Conservation (phyloP, 345 rosid genomes). For the rapeseed (Brassica napus) region DNA sequence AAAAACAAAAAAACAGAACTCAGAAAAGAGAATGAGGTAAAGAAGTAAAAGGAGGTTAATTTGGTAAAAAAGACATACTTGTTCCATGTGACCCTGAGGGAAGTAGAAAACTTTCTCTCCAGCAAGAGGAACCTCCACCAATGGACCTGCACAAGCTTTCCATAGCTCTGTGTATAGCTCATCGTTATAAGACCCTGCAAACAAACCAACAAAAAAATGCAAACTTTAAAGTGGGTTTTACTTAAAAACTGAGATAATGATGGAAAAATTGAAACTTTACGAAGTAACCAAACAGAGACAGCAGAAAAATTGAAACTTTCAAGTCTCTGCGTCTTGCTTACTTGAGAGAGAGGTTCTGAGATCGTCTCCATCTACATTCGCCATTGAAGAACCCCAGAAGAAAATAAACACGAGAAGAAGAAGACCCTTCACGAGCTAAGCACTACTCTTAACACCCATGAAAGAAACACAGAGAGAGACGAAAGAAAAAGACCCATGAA, state of each 20-base stretch:
- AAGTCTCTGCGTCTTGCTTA: constrained; percentile 24
- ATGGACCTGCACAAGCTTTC: constrained; percentile 83
- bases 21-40: background rate
- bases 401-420: constrained; percentile 5
- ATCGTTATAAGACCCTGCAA: constrained; percentile 40
- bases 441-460: constrained; percentile 47
- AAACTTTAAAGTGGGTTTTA: constrained; percentile 24
- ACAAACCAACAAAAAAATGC: background rate
- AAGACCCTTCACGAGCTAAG: constrained; percentile 29
- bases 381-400: constrained; percentile 45
- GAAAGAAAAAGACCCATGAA: constrained; percentile 48
- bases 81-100: constrained; percentile 84
- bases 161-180: constrained; percentile 65
- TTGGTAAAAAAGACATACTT: constrained; percentile 39
- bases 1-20: constrained; percentile 3
- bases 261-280: constrained; percentile 15
- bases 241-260: background rate
- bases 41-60: background rate
- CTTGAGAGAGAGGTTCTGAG: constrained; percentile 47
- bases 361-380: constrained; percentile 43
- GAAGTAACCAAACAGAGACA: constrained; percentile 28
- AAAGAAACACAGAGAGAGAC: constrained; percentile 42
- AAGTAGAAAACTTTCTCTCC: constrained; percentile 69
- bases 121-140: constrained; percentile 61
- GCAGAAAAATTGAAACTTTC: background rate